Percentiles rank a stretch among this genome's conserved stretches.
Conservation (phyloP, 2,329 filamentous ascomycete genomes). For the Emericellopsis atlantica region DNA sequence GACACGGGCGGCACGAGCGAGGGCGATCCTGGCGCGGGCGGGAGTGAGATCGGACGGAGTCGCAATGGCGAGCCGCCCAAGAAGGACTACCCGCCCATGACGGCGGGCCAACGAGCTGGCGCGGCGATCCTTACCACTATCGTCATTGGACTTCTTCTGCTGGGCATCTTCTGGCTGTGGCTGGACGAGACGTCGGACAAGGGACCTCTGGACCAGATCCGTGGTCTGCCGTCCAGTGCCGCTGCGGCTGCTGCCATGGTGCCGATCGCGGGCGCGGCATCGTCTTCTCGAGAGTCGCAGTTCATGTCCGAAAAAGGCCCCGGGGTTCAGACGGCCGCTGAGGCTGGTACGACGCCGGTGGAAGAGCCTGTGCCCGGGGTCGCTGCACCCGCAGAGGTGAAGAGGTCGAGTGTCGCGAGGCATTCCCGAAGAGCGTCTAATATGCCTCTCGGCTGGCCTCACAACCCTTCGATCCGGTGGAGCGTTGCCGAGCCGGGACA, state of each 20-base stretch:
- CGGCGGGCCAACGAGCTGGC: constrained; percentile 52
- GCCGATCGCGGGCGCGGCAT: constrained; percentile 10
- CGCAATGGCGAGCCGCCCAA: constrained; percentile 15
- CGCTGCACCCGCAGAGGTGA: not conserved
- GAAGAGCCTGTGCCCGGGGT: not conserved
- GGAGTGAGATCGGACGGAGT: constrained; percentile 25
- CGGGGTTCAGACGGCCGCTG: not conserved
- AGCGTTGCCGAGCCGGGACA: not conserved
- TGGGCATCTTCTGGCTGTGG: constrained; percentile 36
- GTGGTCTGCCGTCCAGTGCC: constrained; percentile 8
- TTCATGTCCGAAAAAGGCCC: not conserved
- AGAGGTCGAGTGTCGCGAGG: not conserved
- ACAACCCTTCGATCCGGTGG: constrained; percentile 14
- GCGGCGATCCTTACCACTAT: constrained; percentile 52
- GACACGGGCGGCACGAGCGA: constrained; percentile 44
- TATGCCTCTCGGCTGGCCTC: constrained; percentile 24
- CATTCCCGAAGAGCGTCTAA: constrained; percentile 15
- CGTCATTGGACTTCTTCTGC: constrained; percentile 39
- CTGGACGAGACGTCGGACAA: constrained; percentile 30
- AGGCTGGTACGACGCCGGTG: not conserved
- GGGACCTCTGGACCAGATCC: constrained; percentile 16
- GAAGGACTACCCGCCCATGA: constrained; percentile 17
- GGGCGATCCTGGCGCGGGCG: constrained; percentile 32
- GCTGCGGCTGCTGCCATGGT: constrained; percentile 8
- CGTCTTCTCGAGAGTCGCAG: constrained; percentile 3